Base-by-base conservation (phyloP, 495 filamentous ascomycete genomes). In the Xylaria castorea region DNA sequence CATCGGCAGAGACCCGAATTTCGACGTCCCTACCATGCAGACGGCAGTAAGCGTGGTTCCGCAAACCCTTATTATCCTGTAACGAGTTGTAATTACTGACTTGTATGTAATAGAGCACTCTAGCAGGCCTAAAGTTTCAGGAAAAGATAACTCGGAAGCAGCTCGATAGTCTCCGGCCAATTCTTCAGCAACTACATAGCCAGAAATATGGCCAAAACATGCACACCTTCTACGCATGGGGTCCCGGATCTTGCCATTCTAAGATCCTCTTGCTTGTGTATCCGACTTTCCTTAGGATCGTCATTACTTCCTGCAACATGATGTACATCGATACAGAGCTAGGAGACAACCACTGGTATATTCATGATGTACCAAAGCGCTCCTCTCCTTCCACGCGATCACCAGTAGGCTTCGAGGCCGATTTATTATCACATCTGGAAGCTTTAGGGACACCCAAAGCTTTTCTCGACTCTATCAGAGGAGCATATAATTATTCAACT, bases 281-380 rank as follows among this genome's bases (percentile, higher is more conserved):
- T 55, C 68, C 72, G 1, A 30, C 44, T n/a, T 76, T 76, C 40
- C 58, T 76, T 18, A 67, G 74, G 46, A 57, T 76, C 2, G 68
- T 74, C 9, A 74, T 76, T 20, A 76, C 74, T n/a, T 76, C 74
- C 40, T 76, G 74, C 38, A 76, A 76, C 64, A 74, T 76, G 71
- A 76, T 76, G 71, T 25, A 70, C 12, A 71, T 74, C 44, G 74
- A 76, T 51, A 76, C 74, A 6, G 46, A 71, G 11, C 27, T 74
- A 1, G 74, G 74, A 20, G 74, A 76, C 44, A 76, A 76, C 55
- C 74, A 76, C 36, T 76, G 72, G 71, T 76, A 76, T n/a, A 74
- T 76, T 55, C 74, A 76, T 36, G 74, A 76, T 58, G 0, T 76
- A 38, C 74, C 74, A 20, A 76, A 76, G 40, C 67, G 42, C 25